phyloP scores from a whole-genome alignment of 176 grass and related monocot species.

The Pontederia crassipes region DNA sequence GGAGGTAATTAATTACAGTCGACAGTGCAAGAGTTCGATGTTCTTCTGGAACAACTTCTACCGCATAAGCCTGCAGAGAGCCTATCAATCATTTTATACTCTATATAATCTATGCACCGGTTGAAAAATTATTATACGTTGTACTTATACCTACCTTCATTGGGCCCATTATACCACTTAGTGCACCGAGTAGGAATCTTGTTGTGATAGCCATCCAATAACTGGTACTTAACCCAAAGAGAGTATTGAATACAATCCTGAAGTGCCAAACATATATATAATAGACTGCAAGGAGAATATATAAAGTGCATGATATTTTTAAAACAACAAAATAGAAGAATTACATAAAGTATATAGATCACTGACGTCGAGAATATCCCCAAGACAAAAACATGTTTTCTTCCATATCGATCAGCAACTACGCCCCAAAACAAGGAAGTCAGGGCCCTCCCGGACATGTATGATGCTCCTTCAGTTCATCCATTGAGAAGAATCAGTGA shows the following conservation, averaged over 20 bases:
- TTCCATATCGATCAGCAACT: constrained; percentile 55
- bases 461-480: constrained; percentile 60
- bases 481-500: constrained; percentile 7
- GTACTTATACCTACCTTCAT: constrained; percentile 34
- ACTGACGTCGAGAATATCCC: constrained; percentile 52
- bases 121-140: background rate
- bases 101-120: background rate
- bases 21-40: constrained; percentile 38
- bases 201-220: constrained; percentile 64
- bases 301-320: too few species aligned
- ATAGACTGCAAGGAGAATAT: background rate
- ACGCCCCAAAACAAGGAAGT: constrained; percentile 57
- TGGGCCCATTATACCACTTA: constrained; percentile 42
- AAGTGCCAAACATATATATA: constrained; percentile 2
- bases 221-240: constrained; percentile 56
- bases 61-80: constrained; percentile 57
- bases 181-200: constrained; percentile 36
- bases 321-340: too few species aligned
- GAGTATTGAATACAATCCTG: constrained; percentile 51
- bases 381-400: constrained; percentile 51
- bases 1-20: constrained; percentile 30
- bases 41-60: constrained; percentile 52
- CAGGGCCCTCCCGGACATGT: constrained; percentile 55
- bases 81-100: background rate
- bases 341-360: background rate